These are phyloP conservation scores for Scytalidium lignicola DNA, from an alignment of 2,329 filamentous ascomycete species.

Conservation along the genomic window DNA sequence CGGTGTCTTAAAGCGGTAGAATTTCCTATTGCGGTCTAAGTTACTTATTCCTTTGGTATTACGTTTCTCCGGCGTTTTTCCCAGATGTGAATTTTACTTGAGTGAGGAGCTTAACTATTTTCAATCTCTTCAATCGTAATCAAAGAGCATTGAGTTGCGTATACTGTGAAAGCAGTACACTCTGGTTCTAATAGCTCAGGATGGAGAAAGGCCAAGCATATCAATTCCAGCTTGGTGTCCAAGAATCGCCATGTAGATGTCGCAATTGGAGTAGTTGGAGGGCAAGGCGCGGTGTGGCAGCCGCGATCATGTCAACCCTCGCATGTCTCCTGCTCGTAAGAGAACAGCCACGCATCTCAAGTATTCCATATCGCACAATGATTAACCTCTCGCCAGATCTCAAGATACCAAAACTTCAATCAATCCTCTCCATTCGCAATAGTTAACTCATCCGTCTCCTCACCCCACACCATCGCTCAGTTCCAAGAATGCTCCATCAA, in stretches of 20 bases:
- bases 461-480: conserved; percentile 6
- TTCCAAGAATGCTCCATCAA: conserved; percentile 48
- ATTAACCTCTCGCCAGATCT: not conserved
- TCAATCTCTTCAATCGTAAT: too few relatives aligned
- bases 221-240: not conserved
- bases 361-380: too few relatives aligned
- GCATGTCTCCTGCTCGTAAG: conserved; percentile 11
- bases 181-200: not conserved
- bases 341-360: not conserved
- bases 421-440: not conserved
- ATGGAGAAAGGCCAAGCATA: not conserved
- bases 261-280: not conserved
- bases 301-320: conserved; percentile 3
- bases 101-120: too few relatives aligned
- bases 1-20: too few relatives aligned
- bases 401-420: conserved; percentile 3
- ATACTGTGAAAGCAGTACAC: too few relatives aligned
- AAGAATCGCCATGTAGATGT: not conserved
- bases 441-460: not conserved
- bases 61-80: too few relatives aligned
- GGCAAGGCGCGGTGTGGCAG: conserved; percentile 7
- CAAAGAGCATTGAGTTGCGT: too few relatives aligned
- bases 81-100: too few relatives aligned
- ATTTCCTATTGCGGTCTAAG: too few relatives aligned
- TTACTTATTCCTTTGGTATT: too few relatives aligned